Base-by-base conservation (phyloP, 768 basidiomycete genomes). In the Saitozyma sp. region DNA sequence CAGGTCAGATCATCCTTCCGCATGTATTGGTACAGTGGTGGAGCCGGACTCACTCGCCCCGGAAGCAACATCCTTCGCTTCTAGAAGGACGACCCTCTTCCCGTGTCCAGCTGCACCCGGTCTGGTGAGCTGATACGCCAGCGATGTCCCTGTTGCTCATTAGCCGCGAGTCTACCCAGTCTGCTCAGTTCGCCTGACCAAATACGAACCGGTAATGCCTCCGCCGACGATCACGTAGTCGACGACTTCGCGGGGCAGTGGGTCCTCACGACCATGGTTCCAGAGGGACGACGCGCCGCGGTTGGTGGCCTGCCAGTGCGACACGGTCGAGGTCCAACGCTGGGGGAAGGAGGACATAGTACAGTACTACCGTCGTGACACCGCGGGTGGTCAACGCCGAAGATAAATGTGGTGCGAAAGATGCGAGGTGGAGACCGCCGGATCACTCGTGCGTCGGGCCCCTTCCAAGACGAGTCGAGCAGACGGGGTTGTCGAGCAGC, bases 221-320 rank as follows among this genome's bases (percentile, higher is more conserved):
- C 60, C 70, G 5, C 70, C 70, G 40, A 69, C 55, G 29, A 72
- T 54, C 11, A 69, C 65, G 29, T 50, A 55, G 40, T 69, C 64
- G 19, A 61, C 61, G 10, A 56, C 60, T 3, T 43, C 56, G 6
- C 29, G 2, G 29, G 70, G 68, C 7, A 72, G 49, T 5, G 46
- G 8, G 5, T 19, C 56, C 13, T 46, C 46, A 6, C 48, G 39
- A 40, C 59, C 57, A 48, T 72, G 61, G 29, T 59, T 59, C 45
- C 54, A 72, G 6, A 72, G 53, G 9, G 68, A 54, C 9, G 16
- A 42, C 6, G 50, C 55, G 8, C 70, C 70, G 16, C 70, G 54
- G 49, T 72, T 72, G 9, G 71, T 69, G 11, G 70, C 70, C 55
- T 74, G 73, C 73, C 73, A 74, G 57, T 74, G 68, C 13, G 73